Conservation (phyloP, 306 rosid species). For the Trifolium repens region DNA sequence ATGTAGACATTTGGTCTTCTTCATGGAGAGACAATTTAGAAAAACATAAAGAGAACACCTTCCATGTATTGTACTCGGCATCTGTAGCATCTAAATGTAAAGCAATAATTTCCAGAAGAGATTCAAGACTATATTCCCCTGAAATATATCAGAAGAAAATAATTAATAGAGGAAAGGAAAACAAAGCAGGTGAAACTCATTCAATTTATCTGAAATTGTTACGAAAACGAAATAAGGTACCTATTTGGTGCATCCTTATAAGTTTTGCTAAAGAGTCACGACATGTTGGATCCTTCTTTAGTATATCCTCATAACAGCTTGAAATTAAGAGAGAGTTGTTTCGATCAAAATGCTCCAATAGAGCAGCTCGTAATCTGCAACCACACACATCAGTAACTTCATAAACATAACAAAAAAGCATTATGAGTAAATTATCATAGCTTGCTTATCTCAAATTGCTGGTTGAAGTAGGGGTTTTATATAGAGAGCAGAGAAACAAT, state of each 20-base stretch:
- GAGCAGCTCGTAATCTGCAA: slow-evolving; percentile 68
- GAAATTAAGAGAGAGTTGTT: slow-evolving; percentile 48
- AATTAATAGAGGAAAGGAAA: background rate
- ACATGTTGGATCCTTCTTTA: slow-evolving; percentile 83
- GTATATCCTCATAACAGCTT: slow-evolving; percentile 59
- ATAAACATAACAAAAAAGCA: slow-evolving; percentile 21
- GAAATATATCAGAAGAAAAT: slow-evolving; percentile 48
- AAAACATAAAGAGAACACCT: slow-evolving; percentile 68
- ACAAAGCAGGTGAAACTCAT: background rate
- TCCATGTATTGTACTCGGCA: slow-evolving; percentile 69
- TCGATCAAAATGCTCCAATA: slow-evolving; percentile 62
- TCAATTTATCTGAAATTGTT: slow-evolving; percentile 23
- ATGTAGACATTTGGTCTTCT: slow-evolving; percentile 65
- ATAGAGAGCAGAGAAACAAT: background rate
- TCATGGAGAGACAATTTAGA: slow-evolving; percentile 52
- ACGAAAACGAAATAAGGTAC: slow-evolving; percentile 50
- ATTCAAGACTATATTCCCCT: slow-evolving; percentile 67
- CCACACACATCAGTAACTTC: slow-evolving; percentile 18
- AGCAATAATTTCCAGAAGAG: slow-evolving; percentile 75
- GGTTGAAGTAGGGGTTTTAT: background rate
- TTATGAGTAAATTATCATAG: background rate
- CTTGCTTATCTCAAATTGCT: slow-evolving; percentile 13
- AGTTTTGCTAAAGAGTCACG: slow-evolving; percentile 71
- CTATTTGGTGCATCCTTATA: slow-evolving; percentile 65
- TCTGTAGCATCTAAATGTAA: slow-evolving; percentile 75